Evolutionary conservation across 2,329 filamentous ascomycete genomes (phyloP).

Genomic region (Cladosporium phlei): DNA sequence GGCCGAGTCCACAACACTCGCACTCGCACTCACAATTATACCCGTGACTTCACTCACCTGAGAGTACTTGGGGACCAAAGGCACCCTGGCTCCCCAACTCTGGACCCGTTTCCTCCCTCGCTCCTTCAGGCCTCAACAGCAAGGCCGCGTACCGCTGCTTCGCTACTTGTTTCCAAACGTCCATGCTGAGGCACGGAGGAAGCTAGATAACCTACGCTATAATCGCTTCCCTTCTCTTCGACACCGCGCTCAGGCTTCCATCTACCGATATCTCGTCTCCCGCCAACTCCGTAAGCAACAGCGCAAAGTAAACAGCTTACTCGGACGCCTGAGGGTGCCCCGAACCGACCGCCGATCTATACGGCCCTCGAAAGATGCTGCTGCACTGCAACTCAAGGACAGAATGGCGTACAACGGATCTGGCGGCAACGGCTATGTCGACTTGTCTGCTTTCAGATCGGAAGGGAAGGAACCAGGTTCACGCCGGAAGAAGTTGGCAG

Average conservation of each 20-base stretch:
- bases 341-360: slow-evolving; percentile 8
- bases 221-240: slow-evolving; percentile 68
- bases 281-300: slow-evolving; percentile 29
- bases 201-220: slow-evolving; percentile 66
- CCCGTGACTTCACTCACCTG: too few relatives aligned
- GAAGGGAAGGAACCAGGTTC: slow-evolving; percentile 57
- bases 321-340: slow-evolving; percentile 11
- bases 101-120: slow-evolving; percentile 24
- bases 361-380: slow-evolving; percentile 33
- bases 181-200: slow-evolving; percentile 60
- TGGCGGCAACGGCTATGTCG: slow-evolving; percentile 6
- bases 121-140: slow-evolving; percentile 13
- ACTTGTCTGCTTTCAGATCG: slow-evolving; percentile 30
- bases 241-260: slow-evolving; percentile 65
- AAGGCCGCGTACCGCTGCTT: slow-evolving; percentile 40
- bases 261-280: slow-evolving; percentile 52
- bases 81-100: slow-evolving; percentile 24
- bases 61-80: slow-evolving; percentile 1
- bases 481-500: slow-evolving; percentile 72
- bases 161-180: slow-evolving; percentile 65
- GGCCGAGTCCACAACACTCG: too few relatives aligned
- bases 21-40: too few relatives aligned
- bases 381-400: slow-evolving; percentile 19
- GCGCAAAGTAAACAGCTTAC: slow-evolving; percentile 44
- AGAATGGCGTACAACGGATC: slow-evolving; percentile 30